A percentile compares a stretch with the other conserved stretches of the same genome.
phyloP scores from a whole-genome alignment of 768 basidiomycete species.

The Leccinum obscurum region DNA sequence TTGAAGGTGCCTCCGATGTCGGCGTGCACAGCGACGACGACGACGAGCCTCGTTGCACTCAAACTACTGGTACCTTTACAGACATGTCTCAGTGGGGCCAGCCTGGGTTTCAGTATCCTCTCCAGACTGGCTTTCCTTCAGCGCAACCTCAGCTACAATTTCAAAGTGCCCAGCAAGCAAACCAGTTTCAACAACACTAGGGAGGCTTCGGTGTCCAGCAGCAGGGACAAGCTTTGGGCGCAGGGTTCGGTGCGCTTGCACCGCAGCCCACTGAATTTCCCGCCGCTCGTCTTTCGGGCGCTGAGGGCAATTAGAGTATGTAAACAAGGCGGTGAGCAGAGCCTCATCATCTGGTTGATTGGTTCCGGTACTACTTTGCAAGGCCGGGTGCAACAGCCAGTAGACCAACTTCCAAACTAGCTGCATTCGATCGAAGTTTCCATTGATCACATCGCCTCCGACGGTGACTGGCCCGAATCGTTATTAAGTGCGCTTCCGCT shows the following conservation, averaged over 20 bases:
- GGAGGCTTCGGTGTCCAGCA: slow-evolving; percentile 30
- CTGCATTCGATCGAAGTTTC: background rate
- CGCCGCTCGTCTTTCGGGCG: slow-evolving; percentile 23
- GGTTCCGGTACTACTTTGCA: too few relatives aligned
- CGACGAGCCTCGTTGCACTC: background rate
- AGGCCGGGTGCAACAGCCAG: too few relatives aligned
- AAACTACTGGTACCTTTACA: background rate
- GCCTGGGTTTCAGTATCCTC: slow-evolving; percentile 69
- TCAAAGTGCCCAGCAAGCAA: slow-evolving; percentile 34
- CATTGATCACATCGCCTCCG: background rate
- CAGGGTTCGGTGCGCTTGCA: slow-evolving; percentile 42
- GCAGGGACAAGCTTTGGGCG: slow-evolving; percentile 30
- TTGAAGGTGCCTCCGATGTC: slow-evolving; percentile 13
- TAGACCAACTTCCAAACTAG: too few relatives aligned
- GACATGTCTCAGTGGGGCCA: slow-evolving; percentile 81
- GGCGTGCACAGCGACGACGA: background rate
- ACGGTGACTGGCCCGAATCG: background rate
- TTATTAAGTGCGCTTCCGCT: background rate
- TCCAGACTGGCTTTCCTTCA: slow-evolving; percentile 65
- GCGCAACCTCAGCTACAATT: slow-evolving; percentile 48
- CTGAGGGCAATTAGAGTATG: too few relatives aligned
- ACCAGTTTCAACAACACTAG: slow-evolving; percentile 48
- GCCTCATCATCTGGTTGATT: too few relatives aligned
- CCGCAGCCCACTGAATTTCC: slow-evolving; percentile 64
- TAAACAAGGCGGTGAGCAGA: too few relatives aligned